A percentile compares a stretch with the other conserved stretches of the same genome.
These are phyloP conservation scores for Globisporangium irregulare DNA, from an alignment of 352 stramenopile species.

Conservation along the genomic window DNA sequence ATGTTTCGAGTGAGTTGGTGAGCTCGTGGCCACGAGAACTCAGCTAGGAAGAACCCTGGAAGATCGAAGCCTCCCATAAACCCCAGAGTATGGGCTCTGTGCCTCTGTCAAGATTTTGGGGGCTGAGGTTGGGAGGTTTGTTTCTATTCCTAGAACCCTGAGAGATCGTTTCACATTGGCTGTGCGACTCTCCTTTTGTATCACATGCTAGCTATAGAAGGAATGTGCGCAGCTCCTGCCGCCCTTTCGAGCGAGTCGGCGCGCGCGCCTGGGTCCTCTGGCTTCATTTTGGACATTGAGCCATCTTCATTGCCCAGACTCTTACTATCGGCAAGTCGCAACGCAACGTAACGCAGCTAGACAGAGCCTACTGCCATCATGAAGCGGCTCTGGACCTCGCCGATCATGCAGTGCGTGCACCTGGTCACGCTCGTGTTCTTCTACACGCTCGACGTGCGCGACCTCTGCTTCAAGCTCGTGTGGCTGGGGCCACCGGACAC, in stretches of 20 bases:
- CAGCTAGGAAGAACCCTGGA: too few species aligned
- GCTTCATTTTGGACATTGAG: background rate
- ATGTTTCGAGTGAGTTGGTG: too few species aligned
- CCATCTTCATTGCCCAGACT: background rate
- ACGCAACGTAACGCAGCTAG: background rate
- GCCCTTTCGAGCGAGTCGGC: background rate
- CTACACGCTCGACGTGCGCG: constrained; percentile 31
- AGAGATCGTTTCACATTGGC: background rate
- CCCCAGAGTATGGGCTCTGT: too few species aligned
- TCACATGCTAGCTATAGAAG: background rate
- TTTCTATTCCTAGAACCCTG: background rate
- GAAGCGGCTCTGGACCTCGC: constrained; percentile 9
- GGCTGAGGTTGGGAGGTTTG: too few species aligned
- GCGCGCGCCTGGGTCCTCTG: background rate
- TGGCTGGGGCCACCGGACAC: constrained; percentile 28
- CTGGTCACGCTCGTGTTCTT: constrained; percentile 27
- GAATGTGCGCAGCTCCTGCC: background rate
- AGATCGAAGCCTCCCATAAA: too few species aligned
- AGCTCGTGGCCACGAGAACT: too few species aligned
- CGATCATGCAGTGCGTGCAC: constrained; percentile 20
- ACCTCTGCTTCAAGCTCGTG: constrained; percentile 30
- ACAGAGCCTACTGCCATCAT: background rate
- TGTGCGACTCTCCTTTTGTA: background rate
- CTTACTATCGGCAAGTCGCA: background rate
- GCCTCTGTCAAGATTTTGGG: too few species aligned